Evolutionary conservation across 2,329 filamentous ascomycete genomes (phyloP), one percentile per base, ranked within the genome.

Genomic region (Paecilomyces niveus): DNA sequence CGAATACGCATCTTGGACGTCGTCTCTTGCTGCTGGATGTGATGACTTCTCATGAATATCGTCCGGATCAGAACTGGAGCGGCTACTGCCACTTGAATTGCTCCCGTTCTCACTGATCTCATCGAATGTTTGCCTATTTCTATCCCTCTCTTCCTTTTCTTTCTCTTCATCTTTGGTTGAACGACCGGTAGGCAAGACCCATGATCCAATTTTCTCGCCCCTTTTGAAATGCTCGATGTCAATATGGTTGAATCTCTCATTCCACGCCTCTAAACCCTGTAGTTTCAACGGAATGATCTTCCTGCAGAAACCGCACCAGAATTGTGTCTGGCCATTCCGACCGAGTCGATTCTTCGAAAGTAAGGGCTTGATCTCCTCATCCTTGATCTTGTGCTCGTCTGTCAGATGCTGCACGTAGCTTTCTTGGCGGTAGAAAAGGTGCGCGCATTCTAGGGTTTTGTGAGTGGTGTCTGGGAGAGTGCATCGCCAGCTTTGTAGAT

Each of bases 271-370:
- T 1, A 79, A 70, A 3, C 81, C 79, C 33, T 75, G 74, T 22
- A 77, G 75, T 32, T 75, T 68, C 31, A 86, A 77, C n/a, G 76
- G 71, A 13, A 90, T 75, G 21, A 85, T 78, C 18, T 74, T 66
- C 15, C 75, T 67, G 70, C 91, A 96, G 70, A 96, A 96, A 0
- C 92, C 92, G 67, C 92, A 96, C 92, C 92, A 96, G 73, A 91
- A 96, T 5, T 81, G 78, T 1, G 76, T 74, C 63, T 88, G 84
- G 31, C 81, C 83, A 59, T 88, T 86, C 13, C 83, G 78, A 0
- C 88, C 88, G 29, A 90, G 83, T 6, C 83, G 83, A 63, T 83
- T 84, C 5, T 71, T 75, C 29, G 82, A 78, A 1, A 85, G 66
- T 3, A 66, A 62, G 24, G 66, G 59, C 3, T 61, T 61, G 8